These are phyloP conservation scores for Diatrype stigma DNA, from an alignment of 2,329 filamentous ascomycete genomes.

Conservation along the genomic window DNA sequence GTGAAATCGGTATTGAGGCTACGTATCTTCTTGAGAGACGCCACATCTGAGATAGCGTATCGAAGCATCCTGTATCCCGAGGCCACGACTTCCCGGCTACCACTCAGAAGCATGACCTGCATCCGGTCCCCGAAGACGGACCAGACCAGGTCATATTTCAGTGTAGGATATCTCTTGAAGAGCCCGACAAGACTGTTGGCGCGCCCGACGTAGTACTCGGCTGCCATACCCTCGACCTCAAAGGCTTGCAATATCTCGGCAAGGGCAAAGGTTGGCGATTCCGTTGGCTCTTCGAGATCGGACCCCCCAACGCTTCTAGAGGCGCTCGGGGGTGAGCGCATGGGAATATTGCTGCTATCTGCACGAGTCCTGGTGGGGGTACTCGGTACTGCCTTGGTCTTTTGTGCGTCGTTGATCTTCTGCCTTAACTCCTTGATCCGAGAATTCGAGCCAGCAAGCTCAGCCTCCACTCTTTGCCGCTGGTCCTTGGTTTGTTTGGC, in stretches of 20 bases:
- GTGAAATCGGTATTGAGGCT: constrained; percentile 86
- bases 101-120: constrained; percentile 93
- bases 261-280: constrained; percentile 88
- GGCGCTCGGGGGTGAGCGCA: constrained; percentile 55
- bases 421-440: constrained; percentile 59
- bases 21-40: constrained; percentile 84
- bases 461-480: constrained; percentile 73
- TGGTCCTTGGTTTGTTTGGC: constrained; percentile 92
- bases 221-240: constrained; percentile 79
- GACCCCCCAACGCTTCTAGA: constrained; percentile 54
- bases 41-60: constrained; percentile 89
- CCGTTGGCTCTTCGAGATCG: constrained; percentile 63
- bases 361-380: constrained; percentile 52
- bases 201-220: constrained; percentile 92
- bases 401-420: constrained; percentile 57
- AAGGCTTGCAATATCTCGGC: constrained; percentile 87
- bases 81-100: constrained; percentile 91
- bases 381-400: constrained; percentile 40
- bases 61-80: constrained; percentile 90
- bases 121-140: constrained; percentile 89
- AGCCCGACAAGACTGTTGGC: constrained; percentile 92
- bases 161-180: constrained; percentile 86
- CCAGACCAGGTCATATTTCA: constrained; percentile 97
- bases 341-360: constrained; percentile 43
- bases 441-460: constrained; percentile 83